Conservation (phyloP, 2,329 filamentous ascomycete genomes). For the Colletotrichum sp. region DNA sequence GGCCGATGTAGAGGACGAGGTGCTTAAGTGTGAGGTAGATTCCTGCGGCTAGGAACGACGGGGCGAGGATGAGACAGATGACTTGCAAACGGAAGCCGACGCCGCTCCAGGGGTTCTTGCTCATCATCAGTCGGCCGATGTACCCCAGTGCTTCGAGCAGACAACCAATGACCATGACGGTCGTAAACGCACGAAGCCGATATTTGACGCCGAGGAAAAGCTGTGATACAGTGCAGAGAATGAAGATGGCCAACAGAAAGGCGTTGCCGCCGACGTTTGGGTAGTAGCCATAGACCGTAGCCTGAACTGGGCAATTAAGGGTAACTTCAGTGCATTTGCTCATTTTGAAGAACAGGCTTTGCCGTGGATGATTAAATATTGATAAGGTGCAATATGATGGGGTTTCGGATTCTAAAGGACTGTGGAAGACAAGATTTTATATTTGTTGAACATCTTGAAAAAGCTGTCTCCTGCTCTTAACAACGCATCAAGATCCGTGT, state of each 20-base stretch:
- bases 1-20: background rate
- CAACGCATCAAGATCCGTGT: background rate
- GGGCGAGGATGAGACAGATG: slow-evolving; percentile 9
- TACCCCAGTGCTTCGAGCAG: slow-evolving; percentile 21
- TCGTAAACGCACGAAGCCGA: background rate
- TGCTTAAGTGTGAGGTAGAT: slow-evolving; percentile 19
- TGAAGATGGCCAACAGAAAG: background rate
- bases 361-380: background rate
- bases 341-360: background rate
- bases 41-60: slow-evolving; percentile 16
- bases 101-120: slow-evolving; percentile 4
- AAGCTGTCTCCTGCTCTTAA: too few relatives aligned
- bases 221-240: background rate
- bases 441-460: background rate
- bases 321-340: background rate
- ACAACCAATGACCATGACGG: slow-evolving; percentile 5
- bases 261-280: background rate
- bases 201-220: background rate
- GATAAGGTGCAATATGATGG: accelerated
- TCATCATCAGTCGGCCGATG: slow-evolving; percentile 16
- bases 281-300: background rate
- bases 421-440: background rate
- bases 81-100: slow-evolving; percentile 1
- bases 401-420: accelerated
- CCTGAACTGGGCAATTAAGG: background rate